Evolutionary conservation across 495 filamentous ascomycete genomes (phyloP).

Genomic region (Talaromyces ruber): DNA sequence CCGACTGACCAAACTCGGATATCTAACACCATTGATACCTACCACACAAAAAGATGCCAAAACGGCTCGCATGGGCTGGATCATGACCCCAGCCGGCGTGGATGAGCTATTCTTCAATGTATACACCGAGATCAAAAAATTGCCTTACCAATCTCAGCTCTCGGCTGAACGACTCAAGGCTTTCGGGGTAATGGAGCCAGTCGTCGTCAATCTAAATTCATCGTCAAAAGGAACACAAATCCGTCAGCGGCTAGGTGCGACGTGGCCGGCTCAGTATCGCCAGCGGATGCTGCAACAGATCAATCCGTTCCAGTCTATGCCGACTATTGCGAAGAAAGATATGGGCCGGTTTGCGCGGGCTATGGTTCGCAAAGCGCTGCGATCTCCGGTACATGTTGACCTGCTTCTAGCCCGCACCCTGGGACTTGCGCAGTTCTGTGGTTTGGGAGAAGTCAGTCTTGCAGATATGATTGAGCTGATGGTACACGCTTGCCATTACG

Average conservation of each 20-base stretch:
- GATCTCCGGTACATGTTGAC: neutral
- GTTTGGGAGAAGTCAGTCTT: neutral
- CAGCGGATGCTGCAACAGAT: neutral
- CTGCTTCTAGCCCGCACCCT: neutral
- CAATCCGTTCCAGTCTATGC: neutral
- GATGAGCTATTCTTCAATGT: neutral
- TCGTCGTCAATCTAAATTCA: neutral
- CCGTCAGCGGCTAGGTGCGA: neutral
- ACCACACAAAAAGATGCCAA: neutral
- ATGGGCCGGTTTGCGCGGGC: conserved; percentile 11
- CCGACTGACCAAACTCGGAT: conserved; percentile 63
- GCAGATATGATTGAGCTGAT: neutral
- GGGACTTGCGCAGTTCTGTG: neutral
- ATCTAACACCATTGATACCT: conserved; percentile 36
- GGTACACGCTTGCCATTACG: neutral
- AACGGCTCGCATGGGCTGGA: neutral
- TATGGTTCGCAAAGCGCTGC: conserved; percentile 1
- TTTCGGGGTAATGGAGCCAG: neutral
- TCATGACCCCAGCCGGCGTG: neutral
- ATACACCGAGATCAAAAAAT: neutral
- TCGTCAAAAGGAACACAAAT: neutral
- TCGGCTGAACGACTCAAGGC: neutral
- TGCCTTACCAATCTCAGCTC: neutral
- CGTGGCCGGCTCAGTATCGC: neutral
- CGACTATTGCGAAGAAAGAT: conserved; percentile 3